phyloP scores from a whole-genome alignment of 306 rosid genomes.

The Crataegus laevigata region DNA sequence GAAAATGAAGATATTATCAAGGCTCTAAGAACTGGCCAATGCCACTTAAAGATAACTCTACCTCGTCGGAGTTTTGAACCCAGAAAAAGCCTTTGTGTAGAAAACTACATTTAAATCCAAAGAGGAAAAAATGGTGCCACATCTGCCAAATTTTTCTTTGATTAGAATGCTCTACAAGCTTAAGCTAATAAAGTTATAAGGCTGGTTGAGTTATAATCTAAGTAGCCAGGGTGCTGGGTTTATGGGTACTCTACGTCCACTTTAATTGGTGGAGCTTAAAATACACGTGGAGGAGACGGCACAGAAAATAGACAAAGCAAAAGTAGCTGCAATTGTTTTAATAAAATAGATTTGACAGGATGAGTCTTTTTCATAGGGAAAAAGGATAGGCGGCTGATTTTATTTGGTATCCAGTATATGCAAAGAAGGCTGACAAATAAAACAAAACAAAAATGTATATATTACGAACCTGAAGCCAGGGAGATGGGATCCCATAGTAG shows the following conservation, averaged over 20 bases:
- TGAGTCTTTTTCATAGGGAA: not conserved
- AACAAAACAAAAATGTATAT: slow-evolving; percentile 2
- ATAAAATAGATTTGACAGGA: not conserved
- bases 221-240: not conserved
- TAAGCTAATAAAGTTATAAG: not conserved
- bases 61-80: not conserved
- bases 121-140: not conserved
- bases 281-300: not conserved
- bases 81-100: not conserved
- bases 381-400: not conserved
- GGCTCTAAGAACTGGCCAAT: not conserved
- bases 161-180: not conserved
- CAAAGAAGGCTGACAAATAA: not conserved
- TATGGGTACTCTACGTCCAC: not conserved
- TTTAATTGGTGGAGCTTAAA: not conserved
- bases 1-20: not conserved
- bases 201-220: not conserved
- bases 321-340: not conserved
- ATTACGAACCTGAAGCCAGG: slow-evolving; percentile 98
- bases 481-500: slow-evolving; percentile 99
- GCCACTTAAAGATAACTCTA: not conserved
- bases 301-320: not conserved
- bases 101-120: not conserved
- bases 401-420: slow-evolving; percentile 5
- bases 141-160: not conserved